These are phyloP conservation scores for Vitis hybrid DNA, from an alignment of 177 flowering plant species.

Conservation along the genomic window DNA sequence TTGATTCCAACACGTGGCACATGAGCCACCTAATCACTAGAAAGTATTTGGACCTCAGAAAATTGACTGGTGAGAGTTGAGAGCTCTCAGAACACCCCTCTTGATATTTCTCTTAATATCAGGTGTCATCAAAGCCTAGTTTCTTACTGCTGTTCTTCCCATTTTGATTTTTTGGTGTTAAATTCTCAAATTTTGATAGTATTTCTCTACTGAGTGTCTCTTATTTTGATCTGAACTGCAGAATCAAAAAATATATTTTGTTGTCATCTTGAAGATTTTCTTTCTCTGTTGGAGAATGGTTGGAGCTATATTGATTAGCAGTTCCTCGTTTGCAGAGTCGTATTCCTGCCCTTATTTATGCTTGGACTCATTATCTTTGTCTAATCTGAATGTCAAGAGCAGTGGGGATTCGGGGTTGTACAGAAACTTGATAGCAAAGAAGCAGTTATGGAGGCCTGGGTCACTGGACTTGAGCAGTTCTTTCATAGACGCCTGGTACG, in stretches of 20 bases:
- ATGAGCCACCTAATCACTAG: not conserved
- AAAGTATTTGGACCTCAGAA: not conserved
- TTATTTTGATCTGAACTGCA: not conserved
- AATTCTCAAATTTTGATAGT: not conserved
- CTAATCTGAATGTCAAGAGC: slow-evolving; percentile 29
- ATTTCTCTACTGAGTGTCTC: not conserved
- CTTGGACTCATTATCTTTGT: slow-evolving; percentile 48
- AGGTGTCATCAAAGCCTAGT: not conserved
- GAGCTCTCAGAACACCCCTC: not conserved
- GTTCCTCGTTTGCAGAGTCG: slow-evolving; percentile 54
- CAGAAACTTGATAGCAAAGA: slow-evolving; percentile 30
- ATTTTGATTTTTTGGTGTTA: not conserved
- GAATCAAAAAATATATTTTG: too few species aligned
- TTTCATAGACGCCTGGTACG: slow-evolving; percentile 49
- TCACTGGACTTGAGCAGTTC: slow-evolving; percentile 51
- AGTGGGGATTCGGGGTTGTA: slow-evolving; percentile 32
- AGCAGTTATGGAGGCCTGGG: slow-evolving; percentile 20
- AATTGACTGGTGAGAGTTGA: slow-evolving; percentile 2
- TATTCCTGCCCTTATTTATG: slow-evolving; percentile 56
- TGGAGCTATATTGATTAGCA: slow-evolving; percentile 46
- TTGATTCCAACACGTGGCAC: not conserved
- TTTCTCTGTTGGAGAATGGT: too few species aligned
- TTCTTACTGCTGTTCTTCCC: not conserved
- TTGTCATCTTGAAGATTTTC: too few species aligned
- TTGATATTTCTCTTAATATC: not conserved